Evolutionary conservation across 768 basidiomycete genomes (phyloP), one percentile per base, ranked within the genome.

Genomic region (Erythrobasidium yunnanense): DNA sequence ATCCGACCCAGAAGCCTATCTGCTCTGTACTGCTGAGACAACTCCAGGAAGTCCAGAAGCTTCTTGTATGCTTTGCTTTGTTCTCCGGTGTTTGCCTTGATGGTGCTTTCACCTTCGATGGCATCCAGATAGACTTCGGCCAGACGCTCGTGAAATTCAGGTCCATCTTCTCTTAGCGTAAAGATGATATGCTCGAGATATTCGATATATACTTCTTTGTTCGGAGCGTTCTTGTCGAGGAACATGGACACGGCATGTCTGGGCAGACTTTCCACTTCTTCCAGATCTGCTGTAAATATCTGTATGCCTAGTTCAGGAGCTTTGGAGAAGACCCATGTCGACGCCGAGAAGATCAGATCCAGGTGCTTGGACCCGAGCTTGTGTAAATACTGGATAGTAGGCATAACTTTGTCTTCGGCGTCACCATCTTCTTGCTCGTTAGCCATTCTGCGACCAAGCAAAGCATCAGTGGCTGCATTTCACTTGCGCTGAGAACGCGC

Each of bases 281-380:
- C 75, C 25, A 78, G 72, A 72, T 96, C 93, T 0, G 92, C 90
- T 1, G 86, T 90, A 73, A 97, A 99, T 45, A 99, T 89, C 90
- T 95, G 81, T 67, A 96, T 85, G 0, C 82, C 91, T 76, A 86
- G 84, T 23, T 83, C 80, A 0, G 80, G 77, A 71, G 92, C 83
- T 20, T 81, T 79, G 29, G 87, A 82, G 69, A 96, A 87, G 2
- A 92, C 81, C 93, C 95, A 97, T 18, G 82, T 80, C 0, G 91
- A 82, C 8, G 84, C 84, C 25, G 84, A 80, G 72, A 95, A 88
- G 23, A 96, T 85, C 67, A 88, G 85, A 30, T 85, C 79, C 46
- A 92, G 71, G 71, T 96, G 82, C 70, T 87, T 84, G 1, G 86
- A 83, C 0, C 91, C 89, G 4, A 97, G 80, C 73, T 91, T 89